Evolutionary conservation across 1,284 basidiomycete species (phyloP).

Genomic region (Leccinum fuscescens): DNA sequence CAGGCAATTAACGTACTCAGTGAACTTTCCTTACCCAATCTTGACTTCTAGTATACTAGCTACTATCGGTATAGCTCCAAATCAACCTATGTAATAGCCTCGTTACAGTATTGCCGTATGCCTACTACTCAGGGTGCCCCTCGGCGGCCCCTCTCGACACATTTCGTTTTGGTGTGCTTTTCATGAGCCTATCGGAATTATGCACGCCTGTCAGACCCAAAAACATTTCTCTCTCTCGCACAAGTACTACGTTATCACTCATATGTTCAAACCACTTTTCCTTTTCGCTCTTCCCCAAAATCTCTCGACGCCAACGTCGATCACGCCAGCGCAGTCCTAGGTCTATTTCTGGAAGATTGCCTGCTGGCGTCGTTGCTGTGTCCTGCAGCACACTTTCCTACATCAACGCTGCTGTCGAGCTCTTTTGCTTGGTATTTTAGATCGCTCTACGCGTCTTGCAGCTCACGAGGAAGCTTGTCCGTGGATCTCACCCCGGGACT

Average conservation of each 20-base stretch:
- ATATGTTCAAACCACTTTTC: slow-evolving; percentile 35
- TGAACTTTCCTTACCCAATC: neutral
- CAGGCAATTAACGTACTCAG: neutral
- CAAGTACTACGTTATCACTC: slow-evolving; percentile 55
- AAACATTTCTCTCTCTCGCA: slow-evolving; percentile 47
- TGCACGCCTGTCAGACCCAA: slow-evolving; percentile 8
- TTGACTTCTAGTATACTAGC: neutral
- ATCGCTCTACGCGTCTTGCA: slow-evolving; percentile 53
- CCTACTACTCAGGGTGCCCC: no score
- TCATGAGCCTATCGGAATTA: no score
- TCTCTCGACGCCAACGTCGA: slow-evolving; percentile 37
- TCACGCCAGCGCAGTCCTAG: slow-evolving; percentile 17
- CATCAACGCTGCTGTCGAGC: slow-evolving; percentile 47
- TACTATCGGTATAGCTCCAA: neutral
- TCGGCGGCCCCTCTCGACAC: no score
- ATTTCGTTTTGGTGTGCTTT: no score
- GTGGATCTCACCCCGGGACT: slow-evolving; percentile 26
- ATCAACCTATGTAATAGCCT: no score
- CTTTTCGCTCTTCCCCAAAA: slow-evolving; percentile 36
- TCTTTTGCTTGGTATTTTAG: slow-evolving; percentile 57
- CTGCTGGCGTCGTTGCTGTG: slow-evolving; percentile 53
- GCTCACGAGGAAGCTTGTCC: slow-evolving; percentile 33
- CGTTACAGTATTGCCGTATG: no score
- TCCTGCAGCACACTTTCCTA: slow-evolving; percentile 43
- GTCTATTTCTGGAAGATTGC: slow-evolving; percentile 61